Evolutionary conservation across 2,329 filamentous ascomycete species (phyloP), one percentile per base, ranked within the genome.

Genomic region (Dothidotthia symphoricarpi): DNA sequence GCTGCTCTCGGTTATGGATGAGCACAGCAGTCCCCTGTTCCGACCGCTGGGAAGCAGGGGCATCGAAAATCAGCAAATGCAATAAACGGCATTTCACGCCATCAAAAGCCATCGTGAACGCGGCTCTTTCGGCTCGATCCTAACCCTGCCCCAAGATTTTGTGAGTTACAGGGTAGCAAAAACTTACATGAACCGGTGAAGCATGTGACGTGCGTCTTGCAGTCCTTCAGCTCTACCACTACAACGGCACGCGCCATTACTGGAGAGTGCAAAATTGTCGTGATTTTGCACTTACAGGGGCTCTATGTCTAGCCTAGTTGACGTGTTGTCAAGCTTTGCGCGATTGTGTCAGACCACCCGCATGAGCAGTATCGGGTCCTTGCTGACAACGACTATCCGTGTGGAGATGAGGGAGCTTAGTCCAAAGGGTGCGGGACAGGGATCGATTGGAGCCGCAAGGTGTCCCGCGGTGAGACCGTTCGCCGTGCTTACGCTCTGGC

Each of bases 391-490:
- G 19, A 34, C 39, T 41, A 47, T 54, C 51, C 46, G 47, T 63
- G 62, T 64, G 62, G 62, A 66, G 58, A 66, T 66, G 55, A 45
- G 44, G 31, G 39, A 39, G 45, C 49, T 49, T 59, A 51, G 49
- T 31, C 33, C 31, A 27, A 41, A 42, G 39, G 31, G 42, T 32
- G 42, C 41, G 41, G 47, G 45, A 51, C 36, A 40, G 45, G 55
- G 45, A 52, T 41, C 47, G 45, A 40, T 49, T 55, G 32, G 52
- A 49, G 49, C 42, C 53, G 47, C 41, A 47, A 49, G 41, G 25
- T 42, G 38, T 11, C 41, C 43, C 35, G 33, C 58, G 53, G 59
- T 54, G 53, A 40, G 55, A 59, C 48, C 61, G 53, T 50, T 51
- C 45, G 43, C 61, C 58, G 59, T 57, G 59, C 59, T 64, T 55